Percentiles rank a stretch among this genome's conserved stretches.
Evolutionary conservation across 2,329 filamentous ascomycete genomes (phyloP).

Genomic region (Ophiostoma piceae): DNA sequence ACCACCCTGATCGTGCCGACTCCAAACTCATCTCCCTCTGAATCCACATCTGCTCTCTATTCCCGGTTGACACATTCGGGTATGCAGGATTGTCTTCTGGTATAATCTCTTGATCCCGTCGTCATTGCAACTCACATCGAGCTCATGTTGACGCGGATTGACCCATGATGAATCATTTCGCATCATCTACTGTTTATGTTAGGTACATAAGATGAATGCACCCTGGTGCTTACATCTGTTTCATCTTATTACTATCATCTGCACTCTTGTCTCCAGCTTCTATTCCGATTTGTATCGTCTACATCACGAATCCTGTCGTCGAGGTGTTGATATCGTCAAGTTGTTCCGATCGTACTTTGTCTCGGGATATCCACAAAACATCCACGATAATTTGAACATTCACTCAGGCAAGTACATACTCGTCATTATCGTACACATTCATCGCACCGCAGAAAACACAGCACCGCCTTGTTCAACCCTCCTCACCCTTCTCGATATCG

Average conservation of each 20-base stretch:
- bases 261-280: background rate
- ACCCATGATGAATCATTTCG: background rate
- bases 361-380: no score
- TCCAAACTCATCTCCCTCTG: background rate
- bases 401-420: no score
- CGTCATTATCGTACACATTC: no score
- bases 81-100: background rate
- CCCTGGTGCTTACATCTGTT: background rate
- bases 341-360: no score
- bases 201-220: background rate
- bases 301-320: background rate
- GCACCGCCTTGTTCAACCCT: no score
- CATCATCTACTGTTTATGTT: background rate
- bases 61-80: background rate
- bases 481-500: no score
- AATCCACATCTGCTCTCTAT: background rate
- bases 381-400: no score
- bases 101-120: background rate
- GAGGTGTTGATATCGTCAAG: background rate
- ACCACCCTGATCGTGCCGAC: no score
- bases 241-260: background rate
- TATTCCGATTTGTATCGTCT: background rate
- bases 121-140: background rate
- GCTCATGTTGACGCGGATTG: background rate
- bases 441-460: no score